A percentile compares a stretch with the other conserved stretches of the same genome.
These are phyloP conservation scores for Lecanosticta acicola DNA, from an alignment of 2,329 filamentous ascomycete genomes.

Conservation along the genomic window DNA sequence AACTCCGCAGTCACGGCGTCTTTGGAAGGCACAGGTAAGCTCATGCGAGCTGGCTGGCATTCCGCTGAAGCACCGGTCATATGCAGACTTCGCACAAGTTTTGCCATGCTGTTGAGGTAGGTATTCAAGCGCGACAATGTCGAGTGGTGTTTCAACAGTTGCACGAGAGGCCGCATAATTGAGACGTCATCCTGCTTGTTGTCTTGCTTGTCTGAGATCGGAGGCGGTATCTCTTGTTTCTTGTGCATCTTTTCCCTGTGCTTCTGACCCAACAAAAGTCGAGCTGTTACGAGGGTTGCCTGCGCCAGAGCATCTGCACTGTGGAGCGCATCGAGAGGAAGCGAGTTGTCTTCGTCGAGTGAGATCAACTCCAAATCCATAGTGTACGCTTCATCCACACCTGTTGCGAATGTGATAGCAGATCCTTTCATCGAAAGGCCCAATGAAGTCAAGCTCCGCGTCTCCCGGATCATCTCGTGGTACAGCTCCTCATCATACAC, in stretches of 20 bases:
- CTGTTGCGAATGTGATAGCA: slow-evolving; percentile 31
- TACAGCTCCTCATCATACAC: slow-evolving; percentile 82
- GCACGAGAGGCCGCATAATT: slow-evolving; percentile 56
- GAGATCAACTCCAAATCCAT: slow-evolving; percentile 64
- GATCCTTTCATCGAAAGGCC: slow-evolving; percentile 59
- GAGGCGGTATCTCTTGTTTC: slow-evolving; percentile 59
- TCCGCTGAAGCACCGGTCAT: neutral
- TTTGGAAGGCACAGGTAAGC: neutral
- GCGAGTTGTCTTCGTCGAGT: slow-evolving; percentile 31
- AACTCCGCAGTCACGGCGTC: neutral
- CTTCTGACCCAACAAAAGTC: slow-evolving; percentile 70
- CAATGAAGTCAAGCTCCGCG: slow-evolving; percentile 64
- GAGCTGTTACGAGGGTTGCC: slow-evolving; percentile 60
- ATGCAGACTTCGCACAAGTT: slow-evolving; percentile 3
- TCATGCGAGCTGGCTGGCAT: slow-evolving; percentile 2
- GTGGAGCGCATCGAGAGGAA: slow-evolving; percentile 18
- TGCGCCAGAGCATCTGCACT: slow-evolving; percentile 53
- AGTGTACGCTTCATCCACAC: slow-evolving; percentile 45
- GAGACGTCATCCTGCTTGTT: slow-evolving; percentile 44
- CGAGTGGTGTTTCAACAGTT: slow-evolving; percentile 47
- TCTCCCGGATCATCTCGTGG: slow-evolving; percentile 81
- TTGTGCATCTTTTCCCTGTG: slow-evolving; percentile 69
- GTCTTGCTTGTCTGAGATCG: slow-evolving; percentile 48
- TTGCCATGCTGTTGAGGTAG: slow-evolving; percentile 25
- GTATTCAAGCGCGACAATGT: slow-evolving; percentile 34